Evolutionary conservation across 108 stramenopile genomes (phyloP).

Genomic region (Nitzschia sp.): DNA sequence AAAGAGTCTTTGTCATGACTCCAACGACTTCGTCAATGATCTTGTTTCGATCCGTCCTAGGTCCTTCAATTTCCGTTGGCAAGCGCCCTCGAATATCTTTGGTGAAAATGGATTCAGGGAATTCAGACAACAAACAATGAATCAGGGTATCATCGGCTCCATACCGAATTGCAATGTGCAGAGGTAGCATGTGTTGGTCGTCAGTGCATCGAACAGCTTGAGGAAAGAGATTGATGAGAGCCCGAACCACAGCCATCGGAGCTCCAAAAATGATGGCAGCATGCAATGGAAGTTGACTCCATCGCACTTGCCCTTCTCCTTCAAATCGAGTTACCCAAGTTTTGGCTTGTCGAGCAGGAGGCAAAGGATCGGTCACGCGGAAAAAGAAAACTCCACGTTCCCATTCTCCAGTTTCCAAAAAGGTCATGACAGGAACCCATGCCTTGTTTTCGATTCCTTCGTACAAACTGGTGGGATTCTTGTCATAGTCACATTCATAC

Average conservation of each 20-base stretch:
- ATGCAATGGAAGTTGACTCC: conserved; percentile 59
- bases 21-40: background rate
- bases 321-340: conserved; percentile 80
- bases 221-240: conserved; percentile 44
- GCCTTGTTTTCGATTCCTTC: conserved; percentile 59
- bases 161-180: conserved; percentile 51
- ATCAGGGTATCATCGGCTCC: conserved; percentile 42
- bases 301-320: conserved; percentile 32
- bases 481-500: conserved; percentile 72
- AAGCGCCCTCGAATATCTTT: conserved; percentile 42
- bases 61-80: conserved; percentile 21
- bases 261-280: conserved; percentile 52
- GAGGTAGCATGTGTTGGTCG: conserved; percentile 54
- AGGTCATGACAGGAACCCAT: conserved; percentile 45
- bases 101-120: conserved; percentile 62
- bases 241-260: conserved; percentile 36
- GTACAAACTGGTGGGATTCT: conserved; percentile 67
- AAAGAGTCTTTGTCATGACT: conserved; percentile 11
- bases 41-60: conserved; percentile 2
- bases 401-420: conserved; percentile 45
- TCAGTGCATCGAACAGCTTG: conserved; percentile 47
- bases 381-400: conserved; percentile 22
- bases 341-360: conserved; percentile 49
- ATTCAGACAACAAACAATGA: conserved; percentile 46
- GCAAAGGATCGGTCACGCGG: conserved; percentile 11